Percentiles rank a stretch among this genome's conserved stretches.
phyloP scores from a whole-genome alignment of 768 basidiomycete species.

The Boletales sp. region DNA sequence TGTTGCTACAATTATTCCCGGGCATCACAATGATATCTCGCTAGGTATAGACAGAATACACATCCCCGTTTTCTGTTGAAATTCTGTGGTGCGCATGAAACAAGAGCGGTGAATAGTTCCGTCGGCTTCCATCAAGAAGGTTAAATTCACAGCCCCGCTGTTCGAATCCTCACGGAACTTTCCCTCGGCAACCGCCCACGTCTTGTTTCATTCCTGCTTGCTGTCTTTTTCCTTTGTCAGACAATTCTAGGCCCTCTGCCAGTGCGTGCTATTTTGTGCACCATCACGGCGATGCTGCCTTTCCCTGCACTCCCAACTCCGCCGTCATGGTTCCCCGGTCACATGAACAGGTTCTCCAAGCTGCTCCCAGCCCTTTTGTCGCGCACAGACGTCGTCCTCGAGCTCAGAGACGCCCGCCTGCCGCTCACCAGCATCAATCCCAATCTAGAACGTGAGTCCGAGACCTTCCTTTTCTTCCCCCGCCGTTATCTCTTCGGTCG shows the following conservation, averaged over 20 bases:
- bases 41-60: slow-evolving; percentile 23
- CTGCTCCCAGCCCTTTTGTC: slow-evolving; percentile 73
- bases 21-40: slow-evolving; percentile 27
- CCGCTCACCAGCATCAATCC: slow-evolving; percentile 94
- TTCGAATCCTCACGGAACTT: neutral
- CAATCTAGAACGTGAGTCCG: slow-evolving; percentile 70
- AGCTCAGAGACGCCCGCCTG: slow-evolving; percentile 89
- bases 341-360: slow-evolving; percentile 87
- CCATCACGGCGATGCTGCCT: slow-evolving; percentile 32
- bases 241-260: no score
- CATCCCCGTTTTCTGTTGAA: slow-evolving; percentile 15
- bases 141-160: no score
- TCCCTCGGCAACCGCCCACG: neutral
- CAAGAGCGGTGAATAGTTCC: no score
- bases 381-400: slow-evolving; percentile 87
- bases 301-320: slow-evolving; percentile 59
- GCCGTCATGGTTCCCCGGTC: slow-evolving; percentile 94
- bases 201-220: no score
- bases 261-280: slow-evolving; percentile 9
- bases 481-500: slow-evolving; percentile 1
- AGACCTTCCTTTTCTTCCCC: neutral
- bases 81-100: neutral
- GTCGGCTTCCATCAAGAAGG: no score
- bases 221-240: neutral
- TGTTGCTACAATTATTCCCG: slow-evolving; percentile 33